These are phyloP conservation scores for Brettanomyces naardenensis DNA, from an alignment of 805 yeast species.

Conservation along the genomic window DNA sequence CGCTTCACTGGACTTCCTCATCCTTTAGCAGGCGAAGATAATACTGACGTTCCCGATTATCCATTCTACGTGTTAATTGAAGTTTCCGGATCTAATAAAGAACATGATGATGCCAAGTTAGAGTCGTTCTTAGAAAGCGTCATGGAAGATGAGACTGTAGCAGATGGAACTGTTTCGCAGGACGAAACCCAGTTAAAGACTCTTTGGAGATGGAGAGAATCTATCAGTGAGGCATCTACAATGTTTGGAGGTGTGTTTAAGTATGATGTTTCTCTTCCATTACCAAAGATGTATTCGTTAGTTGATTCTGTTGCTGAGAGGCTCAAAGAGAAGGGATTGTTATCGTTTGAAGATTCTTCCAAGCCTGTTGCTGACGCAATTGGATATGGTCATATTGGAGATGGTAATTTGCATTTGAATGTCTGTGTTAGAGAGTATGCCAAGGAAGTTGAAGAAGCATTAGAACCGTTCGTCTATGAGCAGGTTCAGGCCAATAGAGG, in stretches of 20 bases:
- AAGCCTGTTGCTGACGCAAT: constrained; percentile 80
- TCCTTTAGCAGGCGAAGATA: constrained; percentile 61
- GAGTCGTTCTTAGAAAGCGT: constrained; percentile 75
- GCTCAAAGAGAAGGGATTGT: constrained; percentile 46
- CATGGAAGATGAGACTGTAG: constrained; percentile 76
- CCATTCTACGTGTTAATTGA: constrained; percentile 91
- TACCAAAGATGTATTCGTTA: constrained; percentile 69
- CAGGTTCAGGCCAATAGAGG: constrained; percentile 72
- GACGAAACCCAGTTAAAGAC: constrained; percentile 80
- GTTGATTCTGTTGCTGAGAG: constrained; percentile 70
- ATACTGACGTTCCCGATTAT: constrained; percentile 38
- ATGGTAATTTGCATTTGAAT: constrained; percentile 91
- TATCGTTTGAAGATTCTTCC: constrained; percentile 54
- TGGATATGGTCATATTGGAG: constrained; percentile 98
- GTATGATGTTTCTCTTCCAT: constrained; percentile 91
- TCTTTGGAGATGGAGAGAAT: constrained; percentile 95
- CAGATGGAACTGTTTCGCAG: constrained; percentile 95
- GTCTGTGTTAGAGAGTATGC: constrained; percentile 82
- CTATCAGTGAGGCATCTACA: constrained; percentile 82
- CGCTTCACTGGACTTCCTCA: constrained; percentile 52
- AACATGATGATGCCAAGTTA: constrained; percentile 87
- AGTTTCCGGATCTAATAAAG: constrained; percentile 91
- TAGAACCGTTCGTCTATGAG: constrained; percentile 95
- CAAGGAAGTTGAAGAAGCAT: constrained; percentile 65
- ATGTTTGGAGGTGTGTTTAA: constrained; percentile 92